Conservation (phyloP, 2,329 filamentous ascomycete species). For the Penicillium sp. region DNA sequence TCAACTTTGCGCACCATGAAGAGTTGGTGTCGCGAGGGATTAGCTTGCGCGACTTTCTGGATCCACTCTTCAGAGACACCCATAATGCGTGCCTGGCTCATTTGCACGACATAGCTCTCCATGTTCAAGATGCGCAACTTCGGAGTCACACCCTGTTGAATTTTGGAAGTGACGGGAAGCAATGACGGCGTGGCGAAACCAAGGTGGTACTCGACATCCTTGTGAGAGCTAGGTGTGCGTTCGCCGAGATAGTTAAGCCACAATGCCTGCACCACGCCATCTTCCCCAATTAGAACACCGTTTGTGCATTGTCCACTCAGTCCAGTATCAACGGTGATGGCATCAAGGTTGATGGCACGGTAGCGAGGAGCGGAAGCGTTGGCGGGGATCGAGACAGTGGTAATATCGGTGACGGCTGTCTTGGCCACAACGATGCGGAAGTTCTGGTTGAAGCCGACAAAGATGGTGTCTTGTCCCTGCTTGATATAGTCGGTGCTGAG, state of each 20-base stretch:
- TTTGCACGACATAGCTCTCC: conserved; percentile 91
- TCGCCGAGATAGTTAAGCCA: conserved; percentile 98
- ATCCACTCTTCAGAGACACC: conserved; percentile 97
- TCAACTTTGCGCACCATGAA: conserved; percentile 97
- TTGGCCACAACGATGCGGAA: conserved; percentile 89
- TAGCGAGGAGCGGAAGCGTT: conserved; percentile 90
- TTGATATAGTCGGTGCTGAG: conserved; percentile 79
- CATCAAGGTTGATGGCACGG: conserved; percentile 91
- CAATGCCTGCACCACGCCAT: conserved; percentile 88
- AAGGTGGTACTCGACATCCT: conserved; percentile 95
- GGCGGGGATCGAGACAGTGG: conserved; percentile 91
- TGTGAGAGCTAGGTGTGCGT: conserved; percentile 70
- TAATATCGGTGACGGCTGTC: conserved; percentile 94
- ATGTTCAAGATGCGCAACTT: conserved; percentile 87
- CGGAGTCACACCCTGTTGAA: conserved; percentile 75
- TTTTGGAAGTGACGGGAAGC: conserved; percentile 81
- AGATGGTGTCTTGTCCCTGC: conserved; percentile 91
- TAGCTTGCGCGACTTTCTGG: conserved; percentile 79
- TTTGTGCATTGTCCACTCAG: conserved; percentile 89
- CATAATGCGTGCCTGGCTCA: conserved; percentile 97
- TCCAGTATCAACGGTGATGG: conserved; percentile 93
- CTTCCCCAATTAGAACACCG: conserved; percentile 83
- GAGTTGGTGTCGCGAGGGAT: conserved; percentile 88
- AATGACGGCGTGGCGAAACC: conserved; percentile 86
- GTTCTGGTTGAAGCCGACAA: conserved; percentile 98